Conservation (phyloP, 164 flowering plant species). For the Paratinospora sagittata region DNA sequence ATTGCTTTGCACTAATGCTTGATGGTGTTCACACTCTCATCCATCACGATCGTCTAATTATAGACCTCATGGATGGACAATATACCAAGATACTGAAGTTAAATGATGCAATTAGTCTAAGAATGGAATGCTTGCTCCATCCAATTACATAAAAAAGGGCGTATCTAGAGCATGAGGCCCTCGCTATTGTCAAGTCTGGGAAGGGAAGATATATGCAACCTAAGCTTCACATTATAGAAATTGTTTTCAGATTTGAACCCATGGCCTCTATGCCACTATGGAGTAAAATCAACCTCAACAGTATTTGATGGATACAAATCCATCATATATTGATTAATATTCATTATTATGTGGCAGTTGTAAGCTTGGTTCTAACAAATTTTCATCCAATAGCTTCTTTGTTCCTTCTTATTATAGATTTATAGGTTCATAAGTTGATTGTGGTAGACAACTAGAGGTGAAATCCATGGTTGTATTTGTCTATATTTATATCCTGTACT, state of each 20-base stretch:
- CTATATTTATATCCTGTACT: neutral
- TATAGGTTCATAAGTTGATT: neutral
- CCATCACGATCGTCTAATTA: neutral
- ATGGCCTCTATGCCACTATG: too few species aligned
- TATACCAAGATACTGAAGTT: neutral
- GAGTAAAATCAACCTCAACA: too few species aligned
- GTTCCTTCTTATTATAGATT: neutral
- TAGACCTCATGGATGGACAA: slow-evolving; percentile 3
- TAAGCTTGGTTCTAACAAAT: neutral
- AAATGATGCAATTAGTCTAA: neutral
- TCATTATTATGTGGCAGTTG: neutral
- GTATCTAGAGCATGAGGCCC: too few species aligned
- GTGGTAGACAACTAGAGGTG: neutral
- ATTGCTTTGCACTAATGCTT: neutral
- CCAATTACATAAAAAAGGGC: too few species aligned
- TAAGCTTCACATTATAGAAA: too few species aligned
- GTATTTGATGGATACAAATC: too few species aligned
- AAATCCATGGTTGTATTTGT: too few species aligned
- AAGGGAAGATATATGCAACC: too few species aligned
- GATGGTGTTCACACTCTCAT: neutral
- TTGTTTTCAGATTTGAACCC: too few species aligned
- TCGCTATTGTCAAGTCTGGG: too few species aligned
- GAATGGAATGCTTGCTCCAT: neutral
- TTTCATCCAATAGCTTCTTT: slow-evolving; percentile 1
- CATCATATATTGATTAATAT: neutral